These are phyloP conservation scores for Mediolabrus comicus DNA, from an alignment of 108 stramenopile genomes.

Conservation along the genomic window DNA sequence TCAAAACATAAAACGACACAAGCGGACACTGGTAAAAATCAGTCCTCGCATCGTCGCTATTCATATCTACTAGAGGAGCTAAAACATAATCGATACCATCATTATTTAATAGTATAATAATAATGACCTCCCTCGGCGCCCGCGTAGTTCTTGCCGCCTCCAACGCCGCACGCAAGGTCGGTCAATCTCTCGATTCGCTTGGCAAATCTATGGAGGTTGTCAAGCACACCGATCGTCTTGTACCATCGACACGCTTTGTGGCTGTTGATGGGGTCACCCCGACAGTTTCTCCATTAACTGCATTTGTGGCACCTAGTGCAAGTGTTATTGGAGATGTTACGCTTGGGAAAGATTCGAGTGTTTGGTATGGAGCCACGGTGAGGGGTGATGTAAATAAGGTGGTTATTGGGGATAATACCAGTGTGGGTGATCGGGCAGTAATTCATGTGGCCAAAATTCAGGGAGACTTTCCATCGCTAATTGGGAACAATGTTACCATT, in stretches of 20 bases:
- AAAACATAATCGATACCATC: no score
- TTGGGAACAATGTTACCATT: conserved; percentile 88
- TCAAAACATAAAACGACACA: no score
- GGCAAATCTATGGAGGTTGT: conserved; percentile 81
- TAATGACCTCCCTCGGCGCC: conserved; percentile 60
- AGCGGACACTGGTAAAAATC: no score
- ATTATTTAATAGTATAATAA: background rate
- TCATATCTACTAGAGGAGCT: no score
- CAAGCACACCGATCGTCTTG: conserved; percentile 79
- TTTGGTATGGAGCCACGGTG: conserved; percentile 89
- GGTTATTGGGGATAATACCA: conserved; percentile 79
- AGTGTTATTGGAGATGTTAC: conserved; percentile 81
- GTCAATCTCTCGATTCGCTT: conserved; percentile 62
- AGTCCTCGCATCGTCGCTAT: no score
- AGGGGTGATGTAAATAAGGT: conserved; percentile 84
- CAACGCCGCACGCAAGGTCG: conserved; percentile 61
- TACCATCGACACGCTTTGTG: conserved; percentile 87
- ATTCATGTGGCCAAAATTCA: conserved; percentile 95
- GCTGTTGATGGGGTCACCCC: conserved; percentile 82
- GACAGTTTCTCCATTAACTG: conserved; percentile 53
- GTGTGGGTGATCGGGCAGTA: conserved; percentile 90
- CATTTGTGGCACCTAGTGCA: conserved; percentile 83
- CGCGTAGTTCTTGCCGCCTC: conserved; percentile 71
- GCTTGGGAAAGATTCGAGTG: conserved; percentile 67
- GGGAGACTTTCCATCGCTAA: conserved; percentile 82